These are phyloP conservation scores for Ulvella scutata DNA, from an alignment of 139 green algal species.

Conservation along the genomic window DNA sequence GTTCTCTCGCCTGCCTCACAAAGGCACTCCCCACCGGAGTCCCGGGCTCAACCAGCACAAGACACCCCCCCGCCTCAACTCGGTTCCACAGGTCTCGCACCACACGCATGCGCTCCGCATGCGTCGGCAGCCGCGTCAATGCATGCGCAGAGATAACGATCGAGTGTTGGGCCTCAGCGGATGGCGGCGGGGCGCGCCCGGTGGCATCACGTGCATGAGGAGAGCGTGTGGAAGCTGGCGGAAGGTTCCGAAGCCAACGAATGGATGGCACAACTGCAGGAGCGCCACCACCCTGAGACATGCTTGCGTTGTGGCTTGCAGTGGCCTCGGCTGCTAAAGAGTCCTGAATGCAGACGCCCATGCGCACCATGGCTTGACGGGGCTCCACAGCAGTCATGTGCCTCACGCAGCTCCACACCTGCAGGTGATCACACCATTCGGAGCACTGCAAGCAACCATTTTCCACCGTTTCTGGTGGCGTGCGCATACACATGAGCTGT, in stretches of 20 bases:
- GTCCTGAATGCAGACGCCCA: neutral
- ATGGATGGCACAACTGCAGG: neutral
- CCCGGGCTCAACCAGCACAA: constrained; percentile 66
- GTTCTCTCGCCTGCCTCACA: constrained; percentile 29
- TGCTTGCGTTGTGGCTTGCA: neutral
- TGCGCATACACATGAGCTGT: too few relatives aligned
- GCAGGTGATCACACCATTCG: neutral
- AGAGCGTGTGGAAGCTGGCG: neutral
- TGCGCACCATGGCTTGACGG: neutral
- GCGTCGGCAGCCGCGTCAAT: constrained; percentile 5
- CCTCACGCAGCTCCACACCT: constrained; percentile 4
- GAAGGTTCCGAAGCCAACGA: neutral
- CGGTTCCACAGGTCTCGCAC: constrained; percentile 18
- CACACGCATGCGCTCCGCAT: constrained; percentile 10
- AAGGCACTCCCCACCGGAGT: constrained; percentile 37
- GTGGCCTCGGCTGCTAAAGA: neutral
- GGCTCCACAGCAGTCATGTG: constrained; percentile 4
- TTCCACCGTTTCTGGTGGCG: too few relatives aligned
- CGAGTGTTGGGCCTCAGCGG: neutral
- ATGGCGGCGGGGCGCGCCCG: neutral
- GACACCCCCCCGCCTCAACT: constrained; percentile 11
- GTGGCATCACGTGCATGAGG: neutral
- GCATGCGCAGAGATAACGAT: neutral
- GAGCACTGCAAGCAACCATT: too few relatives aligned
- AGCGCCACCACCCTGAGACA: neutral